These are phyloP conservation scores for Trichosporon coremiiforme DNA, from an alignment of 1,284 basidiomycete species.

Conservation along the genomic window DNA sequence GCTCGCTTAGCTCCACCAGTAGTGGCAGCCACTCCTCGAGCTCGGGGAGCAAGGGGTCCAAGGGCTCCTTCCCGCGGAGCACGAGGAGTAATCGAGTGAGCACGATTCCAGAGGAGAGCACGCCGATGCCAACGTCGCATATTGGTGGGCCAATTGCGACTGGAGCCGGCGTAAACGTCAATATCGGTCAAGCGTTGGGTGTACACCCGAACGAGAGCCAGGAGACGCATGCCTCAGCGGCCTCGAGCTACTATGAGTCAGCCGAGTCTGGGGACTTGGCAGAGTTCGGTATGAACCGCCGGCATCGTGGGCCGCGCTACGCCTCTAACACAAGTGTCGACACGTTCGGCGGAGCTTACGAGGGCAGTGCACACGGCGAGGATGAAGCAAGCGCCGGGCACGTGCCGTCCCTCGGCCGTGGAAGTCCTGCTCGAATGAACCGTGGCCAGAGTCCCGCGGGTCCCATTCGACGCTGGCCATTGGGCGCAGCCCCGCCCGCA, in stretches of 20 bases:
- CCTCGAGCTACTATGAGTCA: conserved; percentile 24
- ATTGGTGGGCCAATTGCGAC: not conserved
- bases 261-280: conserved; percentile 25
- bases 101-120: conserved; percentile 27
- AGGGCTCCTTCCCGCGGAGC: conserved; percentile 20
- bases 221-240: not conserved
- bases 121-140: not conserved
- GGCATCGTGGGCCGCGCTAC: conserved; percentile 1
- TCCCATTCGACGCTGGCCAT: not conserved
- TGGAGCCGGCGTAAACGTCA: not conserved
- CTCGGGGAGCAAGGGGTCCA: conserved; percentile 24
- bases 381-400: conserved; percentile 7
- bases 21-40: conserved; percentile 18
- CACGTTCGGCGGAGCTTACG: conserved; percentile 24
- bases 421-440: not conserved
- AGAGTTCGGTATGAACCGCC: conserved; percentile 25
- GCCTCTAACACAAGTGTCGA: conserved; percentile 27
- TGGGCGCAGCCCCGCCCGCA: not conserved
- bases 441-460: not conserved
- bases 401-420: not conserved
- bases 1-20: conserved; percentile 19
- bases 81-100: conserved; percentile 20
- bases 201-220: conserved; percentile 1
- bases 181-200: conserved; percentile 10
- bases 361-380: not conserved